Base-by-base conservation (phyloP, 257 asterid genomes). In the Petunia secreta region DNA sequence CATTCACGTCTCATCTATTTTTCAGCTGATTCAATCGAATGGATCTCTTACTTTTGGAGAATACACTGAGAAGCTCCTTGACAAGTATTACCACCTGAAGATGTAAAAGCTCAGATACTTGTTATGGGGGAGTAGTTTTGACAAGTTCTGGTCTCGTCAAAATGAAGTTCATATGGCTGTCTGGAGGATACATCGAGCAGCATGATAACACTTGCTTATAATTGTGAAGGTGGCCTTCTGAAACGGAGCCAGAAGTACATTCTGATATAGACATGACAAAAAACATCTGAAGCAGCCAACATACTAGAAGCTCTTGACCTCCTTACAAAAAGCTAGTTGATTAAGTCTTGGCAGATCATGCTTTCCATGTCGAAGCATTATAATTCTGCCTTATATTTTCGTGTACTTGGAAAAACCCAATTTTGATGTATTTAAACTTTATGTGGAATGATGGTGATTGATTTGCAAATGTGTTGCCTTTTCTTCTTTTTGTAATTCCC, bases 41-140 rank as follows among this genome's bases (percentile, higher is more conserved):
- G 94, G 86, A 46, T 90, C 90, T 79, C 89, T 93, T 79, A 90
- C 98, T 54, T 94, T 94, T 75, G 98, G 98, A 81, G 98, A 94
- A 58, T 93, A 94, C 63, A 88, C 98, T 0, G 98, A 92, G 87
- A 90, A 89, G 83, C 88, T 94, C 83, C 92, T 94, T 63, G 97
- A 91, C 91, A 91, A 93, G 88, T 94, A 92, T 83, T 94, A 94
- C 83, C 97, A 90, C 77, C 84, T 81, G 80, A 87, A 91, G 83
- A 62, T 71, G 83, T 86, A 85, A 81, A 79, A 43, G 50, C 82
- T 63, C 52, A 39, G 4, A n/a, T 62, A 71, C 50, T 63, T 78
- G 8, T 6, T 11, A 48, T 10, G 25, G 69, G 8, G 9, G 34
- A 41, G 11, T 60, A 57, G 80, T 55, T 55, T 75, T 54, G 66